phyloP scores from a whole-genome alignment of 176 grass and related monocot species.

The Oryza australiensis region DNA sequence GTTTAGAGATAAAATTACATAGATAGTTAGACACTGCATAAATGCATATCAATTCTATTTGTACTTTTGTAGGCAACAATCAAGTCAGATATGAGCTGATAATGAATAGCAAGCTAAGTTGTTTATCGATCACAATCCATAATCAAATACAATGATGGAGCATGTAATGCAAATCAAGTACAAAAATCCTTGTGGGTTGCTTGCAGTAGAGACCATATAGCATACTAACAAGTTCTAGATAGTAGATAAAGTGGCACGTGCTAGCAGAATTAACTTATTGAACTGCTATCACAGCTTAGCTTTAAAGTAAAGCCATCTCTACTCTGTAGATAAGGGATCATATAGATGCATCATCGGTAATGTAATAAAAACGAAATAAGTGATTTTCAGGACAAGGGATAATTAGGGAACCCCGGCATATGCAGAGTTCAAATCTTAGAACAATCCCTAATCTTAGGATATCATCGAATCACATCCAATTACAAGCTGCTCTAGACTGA shows the following conservation, averaged over 20 bases:
- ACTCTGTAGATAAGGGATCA: constrained; percentile 27
- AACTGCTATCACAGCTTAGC: constrained; percentile 17
- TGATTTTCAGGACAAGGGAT: not conserved
- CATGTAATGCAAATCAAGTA: not conserved
- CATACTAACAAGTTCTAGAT: not conserved
- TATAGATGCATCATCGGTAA: constrained; percentile 21
- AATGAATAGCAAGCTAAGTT: not conserved
- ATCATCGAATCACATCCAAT: not conserved
- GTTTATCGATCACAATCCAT: not conserved
- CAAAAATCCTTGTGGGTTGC: not conserved
- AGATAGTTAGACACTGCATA: not conserved
- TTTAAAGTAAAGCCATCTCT: constrained; percentile 33
- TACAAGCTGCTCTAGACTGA: not conserved
- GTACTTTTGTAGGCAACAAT: not conserved
- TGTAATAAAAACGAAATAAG: not conserved
- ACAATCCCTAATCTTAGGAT: not conserved
- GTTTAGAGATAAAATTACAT: not conserved
- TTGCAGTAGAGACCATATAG: not conserved
- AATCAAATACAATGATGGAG: not conserved
- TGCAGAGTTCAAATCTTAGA: not conserved
- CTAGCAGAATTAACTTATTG: constrained; percentile 10
- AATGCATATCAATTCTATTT: not conserved
- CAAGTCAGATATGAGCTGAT: not conserved
- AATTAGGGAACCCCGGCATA: not conserved
- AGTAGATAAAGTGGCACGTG: not conserved